Evolutionary conservation across 106 monocot species (phyloP).

Genomic region (Apostasia ramifera): DNA sequence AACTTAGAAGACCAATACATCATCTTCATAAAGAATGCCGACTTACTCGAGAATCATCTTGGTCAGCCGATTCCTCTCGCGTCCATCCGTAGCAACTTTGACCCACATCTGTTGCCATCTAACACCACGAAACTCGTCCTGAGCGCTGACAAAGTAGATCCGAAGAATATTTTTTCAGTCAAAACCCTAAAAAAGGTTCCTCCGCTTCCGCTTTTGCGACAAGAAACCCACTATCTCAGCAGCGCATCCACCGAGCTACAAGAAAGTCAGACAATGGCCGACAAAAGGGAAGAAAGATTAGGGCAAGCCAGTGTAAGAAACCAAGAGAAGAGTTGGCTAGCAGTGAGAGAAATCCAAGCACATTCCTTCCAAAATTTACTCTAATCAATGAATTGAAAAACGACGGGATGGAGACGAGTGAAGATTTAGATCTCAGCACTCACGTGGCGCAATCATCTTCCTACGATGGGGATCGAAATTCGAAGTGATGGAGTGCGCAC

Average conservation of each 20-base stretch:
- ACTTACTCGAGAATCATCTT: constrained; percentile 33
- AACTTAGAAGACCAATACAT: not conserved
- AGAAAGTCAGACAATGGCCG: not conserved
- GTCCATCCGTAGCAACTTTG: constrained; percentile 27
- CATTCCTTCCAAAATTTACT: no score
- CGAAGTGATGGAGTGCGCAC: no score
- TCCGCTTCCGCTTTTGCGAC: not conserved
- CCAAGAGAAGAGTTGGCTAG: no score
- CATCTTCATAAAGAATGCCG: not conserved
- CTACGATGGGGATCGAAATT: no score
- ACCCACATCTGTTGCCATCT: constrained; percentile 46
- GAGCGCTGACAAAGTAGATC: not conserved
- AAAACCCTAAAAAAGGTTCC: not conserved
- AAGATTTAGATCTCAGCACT: no score
- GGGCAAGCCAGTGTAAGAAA: no score
- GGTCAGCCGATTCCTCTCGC: constrained; percentile 24
- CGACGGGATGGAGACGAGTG: no score
- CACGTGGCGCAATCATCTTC: no score
- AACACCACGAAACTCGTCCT: not conserved
- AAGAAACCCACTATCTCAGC: not conserved
- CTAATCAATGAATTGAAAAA: no score
- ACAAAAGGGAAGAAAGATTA: not conserved
- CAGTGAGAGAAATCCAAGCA: no score
- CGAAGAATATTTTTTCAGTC: not conserved
- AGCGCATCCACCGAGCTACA: not conserved